A percentile compares a stretch with the other conserved stretches of the same genome.
Conservation (phyloP, 345 rosid species). For the Citrus unshiu region DNA sequence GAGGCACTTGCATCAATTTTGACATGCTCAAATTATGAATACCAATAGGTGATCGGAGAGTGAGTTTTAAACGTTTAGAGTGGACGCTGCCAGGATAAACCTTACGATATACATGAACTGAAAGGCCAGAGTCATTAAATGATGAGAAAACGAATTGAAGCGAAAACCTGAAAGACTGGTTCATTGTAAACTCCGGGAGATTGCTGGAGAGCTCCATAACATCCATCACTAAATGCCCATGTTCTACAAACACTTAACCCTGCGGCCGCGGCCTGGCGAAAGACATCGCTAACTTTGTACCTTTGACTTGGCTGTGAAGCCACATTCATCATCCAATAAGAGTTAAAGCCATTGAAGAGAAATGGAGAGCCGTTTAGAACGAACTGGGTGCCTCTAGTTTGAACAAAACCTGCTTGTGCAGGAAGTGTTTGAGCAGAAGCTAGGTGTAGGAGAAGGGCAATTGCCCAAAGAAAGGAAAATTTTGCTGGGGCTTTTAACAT, state of each 20-base stretch:
- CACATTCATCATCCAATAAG: conserved; percentile 47
- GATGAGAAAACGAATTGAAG: not conserved
- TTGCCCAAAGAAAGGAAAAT: not conserved
- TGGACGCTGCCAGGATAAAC: too few relatives aligned
- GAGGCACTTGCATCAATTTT: too few relatives aligned
- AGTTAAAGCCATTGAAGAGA: conserved; percentile 49
- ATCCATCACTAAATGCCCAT: conserved; percentile 52
- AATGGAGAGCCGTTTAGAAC: conserved; percentile 32
- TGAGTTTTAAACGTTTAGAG: too few relatives aligned
- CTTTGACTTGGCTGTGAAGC: conserved; percentile 26
- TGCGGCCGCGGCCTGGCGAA: conserved; percentile 28
- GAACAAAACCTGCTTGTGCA: conserved; percentile 20
- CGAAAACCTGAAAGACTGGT: conserved; percentile 33
- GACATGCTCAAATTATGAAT: too few relatives aligned
- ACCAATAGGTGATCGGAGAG: too few relatives aligned
- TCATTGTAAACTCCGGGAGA: conserved; percentile 41
- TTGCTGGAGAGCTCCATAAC: conserved; percentile 31
- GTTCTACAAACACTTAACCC: conserved; percentile 44
- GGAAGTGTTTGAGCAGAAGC: conserved; percentile 6
- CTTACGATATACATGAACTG: not conserved
- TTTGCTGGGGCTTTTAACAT: conserved; percentile 9
- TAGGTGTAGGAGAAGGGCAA: conserved; percentile 2
- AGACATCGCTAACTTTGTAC: conserved; percentile 25
- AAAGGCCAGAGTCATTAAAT: not conserved
- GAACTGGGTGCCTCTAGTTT: conserved; percentile 30